Conservation (phyloP, 164 flowering plant species). For the Sedum album region DNA sequence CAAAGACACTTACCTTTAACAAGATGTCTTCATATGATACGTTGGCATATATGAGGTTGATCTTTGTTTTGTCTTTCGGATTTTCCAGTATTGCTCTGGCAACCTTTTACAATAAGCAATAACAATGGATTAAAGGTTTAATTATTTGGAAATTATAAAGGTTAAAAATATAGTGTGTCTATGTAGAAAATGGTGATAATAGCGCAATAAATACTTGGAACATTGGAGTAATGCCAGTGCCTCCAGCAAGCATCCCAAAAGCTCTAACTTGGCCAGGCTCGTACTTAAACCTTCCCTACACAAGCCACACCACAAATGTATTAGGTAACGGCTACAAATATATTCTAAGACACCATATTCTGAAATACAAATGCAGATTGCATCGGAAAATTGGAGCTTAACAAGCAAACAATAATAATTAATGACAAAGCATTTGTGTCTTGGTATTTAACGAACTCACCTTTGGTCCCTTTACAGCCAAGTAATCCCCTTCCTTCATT, state of each 20-base stretch:
- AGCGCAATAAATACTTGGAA: constrained; percentile 20
- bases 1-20: constrained; percentile 45
- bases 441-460: constrained; percentile 8
- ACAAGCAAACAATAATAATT: not conserved
- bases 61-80: constrained; percentile 57
- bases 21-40: constrained; percentile 69
- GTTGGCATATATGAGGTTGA: constrained; percentile 76
- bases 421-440: not conserved
- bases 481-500: constrained; percentile 26
- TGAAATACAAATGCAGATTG: not conserved
- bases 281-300: constrained; percentile 29
- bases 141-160: not conserved
- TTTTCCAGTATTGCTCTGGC: constrained; percentile 79
- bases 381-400: not conserved
- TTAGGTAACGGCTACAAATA: constrained; percentile 3
- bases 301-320: not conserved
- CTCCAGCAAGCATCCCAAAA: constrained; percentile 37
- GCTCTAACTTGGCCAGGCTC: constrained; percentile 26
- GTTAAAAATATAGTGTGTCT: not conserved
- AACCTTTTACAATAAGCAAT: constrained; percentile 28
- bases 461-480: constrained; percentile 31
- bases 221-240: constrained; percentile 36
- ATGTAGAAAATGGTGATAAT: not conserved
- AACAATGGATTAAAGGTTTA: not conserved
- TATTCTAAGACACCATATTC: not conserved